phyloP scores from a whole-genome alignment of 345 rosid species.

The Gossypium herbaceum region DNA sequence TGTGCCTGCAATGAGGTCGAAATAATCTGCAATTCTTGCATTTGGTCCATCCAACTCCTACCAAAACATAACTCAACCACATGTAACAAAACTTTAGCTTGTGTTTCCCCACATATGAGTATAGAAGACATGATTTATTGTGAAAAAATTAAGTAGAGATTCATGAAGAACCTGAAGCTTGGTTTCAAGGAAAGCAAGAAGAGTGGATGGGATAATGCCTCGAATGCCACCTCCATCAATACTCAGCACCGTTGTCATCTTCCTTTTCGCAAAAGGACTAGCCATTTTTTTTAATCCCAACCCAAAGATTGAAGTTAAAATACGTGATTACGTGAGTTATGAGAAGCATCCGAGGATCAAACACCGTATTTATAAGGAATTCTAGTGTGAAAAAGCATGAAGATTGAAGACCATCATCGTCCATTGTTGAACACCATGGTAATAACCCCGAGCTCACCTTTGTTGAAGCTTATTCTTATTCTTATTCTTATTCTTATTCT shows the following conservation, averaged over 20 bases:
- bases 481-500: no score
- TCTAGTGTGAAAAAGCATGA: not conserved
- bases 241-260: constrained; percentile 36
- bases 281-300: constrained; percentile 21
- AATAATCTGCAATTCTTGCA: constrained; percentile 53
- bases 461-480: no score
- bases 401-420: no score
- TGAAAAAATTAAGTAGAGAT: no score
- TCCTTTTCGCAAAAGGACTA: constrained; percentile 16
- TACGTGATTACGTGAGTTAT: not conserved
- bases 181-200: constrained; percentile 28
- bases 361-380: not conserved
- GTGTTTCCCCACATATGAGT: not conserved
- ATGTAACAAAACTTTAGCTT: not conserved
- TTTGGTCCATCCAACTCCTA: constrained; percentile 46
- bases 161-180: constrained; percentile 31
- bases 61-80: not conserved
- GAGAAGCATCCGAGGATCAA: not conserved
- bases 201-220: constrained; percentile 41
- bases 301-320: not conserved
- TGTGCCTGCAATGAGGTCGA: constrained; percentile 49
- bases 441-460: not conserved
- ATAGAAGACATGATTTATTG: no score
- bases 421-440: not conserved
- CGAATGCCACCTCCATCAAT: constrained; percentile 49